A percentile compares a stretch with the other conserved stretches of the same genome.
Evolutionary conservation across 2,329 filamentous ascomycete species (phyloP).

Genomic region (Ilyonectria mors-panacis): DNA sequence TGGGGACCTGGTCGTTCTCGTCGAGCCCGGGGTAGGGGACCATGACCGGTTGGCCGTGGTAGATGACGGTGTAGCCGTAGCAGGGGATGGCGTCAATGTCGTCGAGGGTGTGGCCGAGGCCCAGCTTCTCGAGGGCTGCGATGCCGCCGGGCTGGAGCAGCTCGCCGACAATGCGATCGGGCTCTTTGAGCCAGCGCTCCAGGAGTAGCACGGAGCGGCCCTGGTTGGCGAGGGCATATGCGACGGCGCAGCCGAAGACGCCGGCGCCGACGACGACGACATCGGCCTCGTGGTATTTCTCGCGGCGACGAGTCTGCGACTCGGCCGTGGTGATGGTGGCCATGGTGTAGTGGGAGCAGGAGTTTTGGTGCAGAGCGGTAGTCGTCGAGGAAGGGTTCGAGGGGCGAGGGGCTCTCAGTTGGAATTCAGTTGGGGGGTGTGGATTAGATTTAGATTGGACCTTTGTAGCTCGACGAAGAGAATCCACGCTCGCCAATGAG

Average conservation of each 20-base stretch:
- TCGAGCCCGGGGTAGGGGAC: conserved; percentile 84
- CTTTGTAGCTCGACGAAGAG: background rate
- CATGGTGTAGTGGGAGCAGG: conserved; percentile 48
- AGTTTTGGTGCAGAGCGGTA: conserved; percentile 17
- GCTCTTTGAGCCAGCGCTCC: conserved; percentile 91
- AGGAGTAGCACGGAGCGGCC: conserved; percentile 92
- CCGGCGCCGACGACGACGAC: conserved; percentile 94
- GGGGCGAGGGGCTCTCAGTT: conserved; percentile 28
- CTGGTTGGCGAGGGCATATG: conserved; percentile 88
- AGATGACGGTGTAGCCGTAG: conserved; percentile 90
- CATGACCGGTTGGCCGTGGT: conserved; percentile 78
- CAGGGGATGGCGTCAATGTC: conserved; percentile 89
- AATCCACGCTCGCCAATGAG: conserved; percentile 14
- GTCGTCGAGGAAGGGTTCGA: conserved; percentile 35
- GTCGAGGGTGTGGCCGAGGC: conserved; percentile 86
- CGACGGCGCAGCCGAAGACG: conserved; percentile 88
- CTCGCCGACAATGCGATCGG: conserved; percentile 96
- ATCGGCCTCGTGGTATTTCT: conserved; percentile 77
- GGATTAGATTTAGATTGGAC: conserved; percentile 12
- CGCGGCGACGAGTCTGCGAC: conserved; percentile 64
- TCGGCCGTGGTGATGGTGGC: conserved; percentile 53
- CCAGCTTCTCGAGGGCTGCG: conserved; percentile 83
- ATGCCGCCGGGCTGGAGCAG: conserved; percentile 94
- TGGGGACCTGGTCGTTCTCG: conserved; percentile 59
- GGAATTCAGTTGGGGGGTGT: conserved; percentile 18